phyloP scores from a whole-genome alignment of 1,284 basidiomycete genomes.

The Microbotryum lychnidis-dioicae region DNA sequence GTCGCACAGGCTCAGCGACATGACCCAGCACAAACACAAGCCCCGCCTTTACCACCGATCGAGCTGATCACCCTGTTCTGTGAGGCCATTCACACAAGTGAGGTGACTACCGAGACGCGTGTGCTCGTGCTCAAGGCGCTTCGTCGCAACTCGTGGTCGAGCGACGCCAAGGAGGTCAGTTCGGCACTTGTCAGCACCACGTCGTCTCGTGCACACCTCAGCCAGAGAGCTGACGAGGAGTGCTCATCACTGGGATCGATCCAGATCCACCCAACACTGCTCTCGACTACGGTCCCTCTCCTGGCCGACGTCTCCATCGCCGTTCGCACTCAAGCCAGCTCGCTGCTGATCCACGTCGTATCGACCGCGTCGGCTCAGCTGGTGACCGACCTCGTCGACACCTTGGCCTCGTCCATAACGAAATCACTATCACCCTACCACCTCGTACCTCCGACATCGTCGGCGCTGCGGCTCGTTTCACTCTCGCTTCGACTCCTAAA shows the following conservation, averaged over 20 bases:
- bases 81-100: too few relatives aligned
- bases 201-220: background rate
- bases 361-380: too few relatives aligned
- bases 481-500: too few relatives aligned
- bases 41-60: background rate
- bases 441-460: too few relatives aligned
- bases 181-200: background rate
- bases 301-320: conserved; percentile 2
- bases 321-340: conserved; percentile 3
- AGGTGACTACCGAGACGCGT: too few relatives aligned
- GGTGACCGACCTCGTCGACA: too few relatives aligned
- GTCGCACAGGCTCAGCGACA: too few relatives aligned
- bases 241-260: background rate
- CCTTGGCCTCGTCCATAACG: too few relatives aligned
- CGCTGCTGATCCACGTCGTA: too few relatives aligned
- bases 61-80: background rate
- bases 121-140: background rate
- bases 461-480: too few relatives aligned
- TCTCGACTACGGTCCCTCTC: background rate
- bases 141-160: background rate
- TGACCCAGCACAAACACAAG: background rate
- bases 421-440: too few relatives aligned
- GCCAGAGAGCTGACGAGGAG: background rate
- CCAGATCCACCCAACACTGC: conserved; percentile 6
- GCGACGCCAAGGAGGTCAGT: conserved; percentile 5